phyloP scores from a whole-genome alignment of 371 early-diverging fungal species.

The Choanephora cucurbitarum region DNA sequence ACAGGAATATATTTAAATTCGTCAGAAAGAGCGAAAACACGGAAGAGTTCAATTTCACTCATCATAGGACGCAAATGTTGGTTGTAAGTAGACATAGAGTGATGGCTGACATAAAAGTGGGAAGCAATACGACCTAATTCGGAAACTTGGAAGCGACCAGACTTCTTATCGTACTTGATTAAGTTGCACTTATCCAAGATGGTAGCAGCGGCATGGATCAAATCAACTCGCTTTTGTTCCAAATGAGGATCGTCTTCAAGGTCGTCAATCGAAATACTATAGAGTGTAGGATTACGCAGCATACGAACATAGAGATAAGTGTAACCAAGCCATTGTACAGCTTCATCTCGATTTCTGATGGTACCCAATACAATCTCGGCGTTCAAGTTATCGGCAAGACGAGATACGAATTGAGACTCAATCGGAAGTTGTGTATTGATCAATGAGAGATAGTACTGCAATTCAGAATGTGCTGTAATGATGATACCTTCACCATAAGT shows the following conservation, averaged over 20 bases:
- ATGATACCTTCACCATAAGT: slow-evolving; percentile 97
- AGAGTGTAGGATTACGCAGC: slow-evolving; percentile 84
- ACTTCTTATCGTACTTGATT: slow-evolving; percentile 90
- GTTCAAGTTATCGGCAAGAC: slow-evolving; percentile 91
- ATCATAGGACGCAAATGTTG: slow-evolving; percentile 91
- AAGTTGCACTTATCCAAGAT: slow-evolving; percentile 86
- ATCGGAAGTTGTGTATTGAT: slow-evolving; percentile 97
- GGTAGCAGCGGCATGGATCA: slow-evolving; percentile 87
- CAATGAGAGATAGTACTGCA: slow-evolving; percentile 93
- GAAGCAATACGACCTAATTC: slow-evolving; percentile 97
- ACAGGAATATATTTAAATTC: slow-evolving; percentile 97
- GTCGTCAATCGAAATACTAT: slow-evolving; percentile 78
- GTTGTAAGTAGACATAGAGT: slow-evolving; percentile 92
- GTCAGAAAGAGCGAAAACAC: slow-evolving; percentile 86
- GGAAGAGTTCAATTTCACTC: slow-evolving; percentile 90
- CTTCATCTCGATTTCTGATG: slow-evolving; percentile 90
- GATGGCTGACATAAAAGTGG: slow-evolving; percentile 91
- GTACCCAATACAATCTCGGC: slow-evolving; percentile 97
- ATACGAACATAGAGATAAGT: slow-evolving; percentile 98
- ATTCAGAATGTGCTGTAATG: slow-evolving; percentile 91
- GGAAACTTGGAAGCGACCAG: slow-evolving; percentile 86
- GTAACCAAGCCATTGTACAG: slow-evolving; percentile 95
- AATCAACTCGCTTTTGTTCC: slow-evolving; percentile 84
- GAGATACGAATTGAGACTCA: slow-evolving; percentile 93
- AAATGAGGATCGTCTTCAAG: slow-evolving; percentile 81